Percentiles rank a stretch among this genome's conserved stretches.
These are phyloP conservation scores for Trametes cingulata DNA, from an alignment of 768 basidiomycete genomes.

Conservation along the genomic window DNA sequence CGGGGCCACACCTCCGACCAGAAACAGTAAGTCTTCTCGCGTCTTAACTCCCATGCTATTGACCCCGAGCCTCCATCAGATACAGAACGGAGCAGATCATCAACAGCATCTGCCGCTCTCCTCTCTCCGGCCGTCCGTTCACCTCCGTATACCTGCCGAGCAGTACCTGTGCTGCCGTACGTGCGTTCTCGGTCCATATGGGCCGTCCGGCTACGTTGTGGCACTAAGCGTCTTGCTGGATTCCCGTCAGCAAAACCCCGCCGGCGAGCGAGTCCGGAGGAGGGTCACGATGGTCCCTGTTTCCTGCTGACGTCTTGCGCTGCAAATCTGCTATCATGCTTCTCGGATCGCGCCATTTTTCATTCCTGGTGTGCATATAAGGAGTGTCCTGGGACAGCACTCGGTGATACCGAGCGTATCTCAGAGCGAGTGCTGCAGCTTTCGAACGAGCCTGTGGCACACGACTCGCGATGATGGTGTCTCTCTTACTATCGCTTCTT, in stretches of 20 bases:
- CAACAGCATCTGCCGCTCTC: too few species aligned
- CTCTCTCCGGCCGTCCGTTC: background rate
- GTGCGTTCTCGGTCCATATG: background rate
- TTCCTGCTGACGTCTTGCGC: constrained; percentile 8
- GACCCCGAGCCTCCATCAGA: background rate
- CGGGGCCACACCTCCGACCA: background rate
- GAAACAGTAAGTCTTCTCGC: background rate
- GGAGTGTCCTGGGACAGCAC: background rate
- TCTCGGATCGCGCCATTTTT: constrained; percentile 6
- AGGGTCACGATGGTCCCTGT: constrained; percentile 12
- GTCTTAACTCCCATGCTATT: background rate
- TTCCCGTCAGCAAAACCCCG: background rate
- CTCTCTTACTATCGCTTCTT: background rate
- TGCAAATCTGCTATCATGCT: constrained; percentile 10
- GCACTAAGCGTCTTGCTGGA: background rate
- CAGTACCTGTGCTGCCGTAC: constrained; percentile 1
- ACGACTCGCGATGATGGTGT: background rate
- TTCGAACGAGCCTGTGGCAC: too few species aligned
- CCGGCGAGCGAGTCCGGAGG: too few species aligned
- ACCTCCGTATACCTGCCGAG: background rate
- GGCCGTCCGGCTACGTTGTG: background rate
- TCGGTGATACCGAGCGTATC: too few species aligned
- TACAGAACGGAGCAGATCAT: background rate
- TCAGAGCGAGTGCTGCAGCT: too few species aligned
- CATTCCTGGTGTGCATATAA: background rate